Conservation (phyloP, 1,284 basidiomycete species). For the Albatrellus sp. region DNA sequence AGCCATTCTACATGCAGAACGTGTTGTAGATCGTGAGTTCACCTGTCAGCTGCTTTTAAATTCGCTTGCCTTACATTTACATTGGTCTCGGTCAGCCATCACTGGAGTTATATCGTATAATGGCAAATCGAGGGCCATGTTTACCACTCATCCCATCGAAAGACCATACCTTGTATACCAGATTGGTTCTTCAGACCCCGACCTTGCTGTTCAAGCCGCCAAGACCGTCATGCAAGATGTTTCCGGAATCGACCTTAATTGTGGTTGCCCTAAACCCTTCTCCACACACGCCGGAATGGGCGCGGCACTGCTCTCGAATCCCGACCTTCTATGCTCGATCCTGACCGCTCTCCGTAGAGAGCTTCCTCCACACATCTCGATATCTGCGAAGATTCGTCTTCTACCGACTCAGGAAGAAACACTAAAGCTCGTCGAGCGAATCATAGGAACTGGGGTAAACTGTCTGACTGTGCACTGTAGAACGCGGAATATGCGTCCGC, state of each 20-base stretch:
- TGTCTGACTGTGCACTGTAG: slow-evolving; percentile 93
- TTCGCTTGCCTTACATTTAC: not conserved
- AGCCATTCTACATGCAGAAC: slow-evolving; percentile 80
- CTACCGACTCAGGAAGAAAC: slow-evolving; percentile 83
- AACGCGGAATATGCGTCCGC: slow-evolving; percentile 85
- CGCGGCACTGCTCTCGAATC: slow-evolving; percentile 85
- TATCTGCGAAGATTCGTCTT: slow-evolving; percentile 88
- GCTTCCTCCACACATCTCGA: slow-evolving; percentile 69
- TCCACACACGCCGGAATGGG: slow-evolving; percentile 96
- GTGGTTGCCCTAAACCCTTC: slow-evolving; percentile 93
- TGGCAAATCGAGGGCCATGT: slow-evolving; percentile 75
- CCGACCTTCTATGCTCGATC: slow-evolving; percentile 84
- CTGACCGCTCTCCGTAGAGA: slow-evolving; percentile 62
- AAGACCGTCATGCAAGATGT: slow-evolving; percentile 82
- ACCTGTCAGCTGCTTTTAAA: slow-evolving; percentile 3
- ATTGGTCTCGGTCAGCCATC: slow-evolving; percentile 33
- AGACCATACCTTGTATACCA: slow-evolving; percentile 87
- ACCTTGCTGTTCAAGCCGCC: slow-evolving; percentile 86
- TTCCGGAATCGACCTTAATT: slow-evolving; percentile 90
- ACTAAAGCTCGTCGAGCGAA: slow-evolving; percentile 74
- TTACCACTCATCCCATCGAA: slow-evolving; percentile 90
- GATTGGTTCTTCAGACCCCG: slow-evolving; percentile 83
- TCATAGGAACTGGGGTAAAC: slow-evolving; percentile 80
- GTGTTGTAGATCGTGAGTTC: slow-evolving; percentile 72
- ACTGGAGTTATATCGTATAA: slow-evolving; percentile 89